Percentiles rank a stretch among this genome's conserved stretches.
These are phyloP conservation scores for Trichoderma endophyticum DNA, from an alignment of 2,329 filamentous ascomycete genomes.

Conservation along the genomic window DNA sequence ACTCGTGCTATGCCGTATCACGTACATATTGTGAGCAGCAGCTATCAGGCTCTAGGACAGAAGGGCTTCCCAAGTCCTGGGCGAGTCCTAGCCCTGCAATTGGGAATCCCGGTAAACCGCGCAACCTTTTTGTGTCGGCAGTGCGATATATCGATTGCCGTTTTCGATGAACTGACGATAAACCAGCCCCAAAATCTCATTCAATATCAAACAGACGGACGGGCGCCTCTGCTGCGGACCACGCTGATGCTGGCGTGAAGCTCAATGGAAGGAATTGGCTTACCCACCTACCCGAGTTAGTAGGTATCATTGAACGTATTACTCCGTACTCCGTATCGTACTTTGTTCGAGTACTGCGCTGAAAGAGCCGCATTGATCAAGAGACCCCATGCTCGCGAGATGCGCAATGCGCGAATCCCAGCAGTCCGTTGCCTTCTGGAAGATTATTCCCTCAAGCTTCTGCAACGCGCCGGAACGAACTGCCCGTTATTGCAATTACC, in stretches of 20 bases:
- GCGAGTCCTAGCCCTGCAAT: background rate
- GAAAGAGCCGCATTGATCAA: background rate
- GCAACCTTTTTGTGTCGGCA: background rate
- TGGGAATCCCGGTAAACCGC: background rate
- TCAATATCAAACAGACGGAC: background rate
- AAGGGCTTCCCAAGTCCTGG: background rate
- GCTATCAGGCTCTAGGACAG: background rate
- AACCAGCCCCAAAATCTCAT: background rate
- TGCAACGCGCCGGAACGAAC: background rate
- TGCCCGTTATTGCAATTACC: background rate
- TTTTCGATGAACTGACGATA: background rate
- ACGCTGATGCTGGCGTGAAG: background rate
- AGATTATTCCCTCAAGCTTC: background rate
- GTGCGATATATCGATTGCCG: background rate
- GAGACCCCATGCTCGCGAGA: background rate
- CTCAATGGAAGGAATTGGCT: background rate
- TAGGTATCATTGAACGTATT: background rate
- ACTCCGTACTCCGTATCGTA: background rate
- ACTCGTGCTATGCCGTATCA: background rate
- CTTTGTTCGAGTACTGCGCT: background rate
- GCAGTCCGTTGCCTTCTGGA: background rate
- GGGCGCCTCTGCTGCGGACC: background rate
- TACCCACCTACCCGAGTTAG: background rate
- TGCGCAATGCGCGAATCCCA: background rate
- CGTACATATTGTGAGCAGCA: background rate